Evolutionary conservation across 1,139 yeast species (phyloP).

Genomic region (Magnusiomyces sp.): DNA sequence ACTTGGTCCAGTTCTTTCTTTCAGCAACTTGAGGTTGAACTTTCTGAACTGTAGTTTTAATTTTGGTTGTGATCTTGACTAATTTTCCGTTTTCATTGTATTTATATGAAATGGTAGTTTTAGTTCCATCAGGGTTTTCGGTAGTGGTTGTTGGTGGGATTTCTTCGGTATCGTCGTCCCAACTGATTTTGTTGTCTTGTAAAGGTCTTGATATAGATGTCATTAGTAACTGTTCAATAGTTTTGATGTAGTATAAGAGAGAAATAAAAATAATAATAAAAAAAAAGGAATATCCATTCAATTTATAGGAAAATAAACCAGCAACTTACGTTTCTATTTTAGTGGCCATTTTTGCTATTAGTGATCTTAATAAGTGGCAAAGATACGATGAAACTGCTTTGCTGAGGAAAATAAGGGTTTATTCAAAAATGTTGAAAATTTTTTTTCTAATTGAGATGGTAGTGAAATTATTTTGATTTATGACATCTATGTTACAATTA

Average conservation of each 20-base stretch:
- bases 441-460: not conserved
- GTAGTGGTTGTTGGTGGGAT: conserved; percentile 50
- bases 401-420: not conserved
- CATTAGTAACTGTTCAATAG: not conserved
- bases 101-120: conserved; percentile 67
- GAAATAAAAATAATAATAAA: not conserved
- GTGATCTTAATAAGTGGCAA: too few relatives aligned
- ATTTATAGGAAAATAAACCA: not conserved
- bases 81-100: conserved; percentile 74
- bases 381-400: not conserved
- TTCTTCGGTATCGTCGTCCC: conserved; percentile 26
- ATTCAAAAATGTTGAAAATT: not conserved
- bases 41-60: conserved; percentile 67
- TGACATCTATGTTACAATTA: too few relatives aligned
- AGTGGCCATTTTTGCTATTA: conserved; percentile 4
- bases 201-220: not conserved
- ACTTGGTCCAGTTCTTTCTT: conserved; percentile 46
- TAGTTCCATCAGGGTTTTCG: conserved; percentile 79
- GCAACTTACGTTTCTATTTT: conserved; percentile 12
- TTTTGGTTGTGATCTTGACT: conserved; percentile 78
- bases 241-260: not conserved
- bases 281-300: not conserved
- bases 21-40: conserved; percentile 46
- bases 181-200: conserved; percentile 15
- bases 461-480: conserved; percentile 4